Evolutionary conservation across 805 yeast species (phyloP).

Genomic region (Candida michaelii): DNA sequence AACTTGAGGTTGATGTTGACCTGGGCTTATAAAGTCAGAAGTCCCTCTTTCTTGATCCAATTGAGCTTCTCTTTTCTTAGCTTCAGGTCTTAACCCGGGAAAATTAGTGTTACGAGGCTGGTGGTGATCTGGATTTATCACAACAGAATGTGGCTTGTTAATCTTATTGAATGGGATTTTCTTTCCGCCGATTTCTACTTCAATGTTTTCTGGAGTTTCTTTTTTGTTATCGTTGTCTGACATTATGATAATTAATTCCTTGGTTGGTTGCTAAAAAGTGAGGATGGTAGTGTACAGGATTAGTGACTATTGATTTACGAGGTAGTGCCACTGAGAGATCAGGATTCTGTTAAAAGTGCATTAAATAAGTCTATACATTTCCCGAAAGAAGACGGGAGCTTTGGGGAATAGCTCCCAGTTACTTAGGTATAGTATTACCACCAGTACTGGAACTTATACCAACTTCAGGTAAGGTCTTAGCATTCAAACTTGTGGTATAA

Average conservation of each 20-base stretch:
- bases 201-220: neutral
- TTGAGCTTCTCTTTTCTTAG: constrained; percentile 23
- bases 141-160: constrained; percentile 40
- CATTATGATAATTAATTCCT: neutral
- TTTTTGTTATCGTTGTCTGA: neutral
- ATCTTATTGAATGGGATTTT: constrained; percentile 36
- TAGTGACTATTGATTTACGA: too few species aligned
- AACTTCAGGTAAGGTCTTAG: constrained; percentile 47
- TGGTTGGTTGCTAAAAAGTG: neutral
- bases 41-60: constrained; percentile 9
- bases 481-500: constrained; percentile 49
- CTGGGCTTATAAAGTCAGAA: constrained; percentile 17
- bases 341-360: too few species aligned
- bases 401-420: too few species aligned
- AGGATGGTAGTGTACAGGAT: neutral
- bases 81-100: constrained; percentile 35
- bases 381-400: too few species aligned
- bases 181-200: constrained; percentile 35
- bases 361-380: too few species aligned
- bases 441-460: constrained; percentile 43
- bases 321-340: too few species aligned
- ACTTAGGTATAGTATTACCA: constrained; percentile 29
- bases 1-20: constrained; percentile 21
- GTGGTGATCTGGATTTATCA: constrained; percentile 23
- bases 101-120: constrained; percentile 24